Evolutionary conservation across 1,284 basidiomycete species (phyloP), one percentile per base, ranked within the genome.

Genomic region (Sphaerobolus stellatus): DNA sequence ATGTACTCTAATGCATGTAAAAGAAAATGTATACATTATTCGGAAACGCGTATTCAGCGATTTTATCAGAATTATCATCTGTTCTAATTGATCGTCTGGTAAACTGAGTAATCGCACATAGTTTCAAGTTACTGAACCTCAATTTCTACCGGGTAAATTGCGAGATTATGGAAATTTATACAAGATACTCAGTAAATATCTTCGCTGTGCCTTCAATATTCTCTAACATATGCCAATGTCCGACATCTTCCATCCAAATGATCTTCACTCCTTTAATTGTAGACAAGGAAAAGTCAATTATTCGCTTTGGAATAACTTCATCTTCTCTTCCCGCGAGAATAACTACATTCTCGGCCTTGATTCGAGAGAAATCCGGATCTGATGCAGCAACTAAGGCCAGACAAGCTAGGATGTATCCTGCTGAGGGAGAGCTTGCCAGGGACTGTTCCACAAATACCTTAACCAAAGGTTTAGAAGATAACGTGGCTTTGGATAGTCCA

Each of bases 251-350:
- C 33, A 28, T 30, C 30, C 48, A 49, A 3, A 30, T 30, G 16
- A 49, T 25, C 14, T 30, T 29, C 11, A 22, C 29, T 34, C 48
- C 48, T 13, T 31, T 20, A 20, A 49, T 31, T 7, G 6, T 34
- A 3, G 30, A 36, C 31, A 1, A n/a, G 28, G 46, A 14, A 47
- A 46, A 50, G 8, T 50, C 40, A 4, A 33, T 38, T 8, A 55
- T 48, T 11, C 36, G 47, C 50, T 49, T 46, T 24, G 57, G 50
- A 41, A 56, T 48, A 22, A 50, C 44, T 44, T 48, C 49, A 33
- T 59, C 57, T n/a, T 59, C 57, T n/a, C 18, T 44, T 8, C 57
- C 57, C 24, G 50, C 50, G 7, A 56, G 22, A 45, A 59, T 56
- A 7, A 59, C 13, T 11, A 49, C 48, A 16, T 36, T 54, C 31